phyloP scores from a whole-genome alignment of 2,329 filamentous ascomycete species.

The Penicillium fuscoglaucum region DNA sequence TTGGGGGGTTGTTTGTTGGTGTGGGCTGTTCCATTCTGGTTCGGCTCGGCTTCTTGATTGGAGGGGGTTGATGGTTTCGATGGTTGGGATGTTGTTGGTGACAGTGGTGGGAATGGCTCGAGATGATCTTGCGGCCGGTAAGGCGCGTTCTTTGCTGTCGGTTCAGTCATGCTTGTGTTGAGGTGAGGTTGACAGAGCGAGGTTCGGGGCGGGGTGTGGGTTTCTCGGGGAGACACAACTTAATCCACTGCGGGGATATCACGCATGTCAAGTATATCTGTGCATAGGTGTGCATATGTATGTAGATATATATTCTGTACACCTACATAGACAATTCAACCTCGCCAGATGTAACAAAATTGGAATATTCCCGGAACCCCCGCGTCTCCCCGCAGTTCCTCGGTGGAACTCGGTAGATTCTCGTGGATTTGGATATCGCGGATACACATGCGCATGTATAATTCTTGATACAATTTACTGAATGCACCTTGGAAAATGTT shows the following conservation, averaged over 20 bases:
- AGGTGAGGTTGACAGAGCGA: neutral
- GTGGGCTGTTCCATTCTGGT: slow-evolving; percentile 11
- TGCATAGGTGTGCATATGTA: neutral
- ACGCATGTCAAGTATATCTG: neutral
- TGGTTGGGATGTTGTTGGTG: neutral
- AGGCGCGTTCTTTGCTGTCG: neutral
- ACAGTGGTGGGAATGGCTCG: slow-evolving; percentile 3
- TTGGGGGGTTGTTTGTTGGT: neutral
- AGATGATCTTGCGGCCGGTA: slow-evolving; percentile 9
- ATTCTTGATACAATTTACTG: neutral
- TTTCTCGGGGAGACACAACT: slow-evolving; percentile 4
- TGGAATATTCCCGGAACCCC: neutral
- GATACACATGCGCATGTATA: neutral
- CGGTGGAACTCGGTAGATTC: slow-evolving; percentile 16
- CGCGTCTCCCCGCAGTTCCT: slow-evolving; percentile 8
- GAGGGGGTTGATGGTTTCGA: neutral
- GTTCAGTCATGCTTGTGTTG: slow-evolving; percentile 4
- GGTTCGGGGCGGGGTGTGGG: slow-evolving; percentile 4
- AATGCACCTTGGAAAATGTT: neutral
- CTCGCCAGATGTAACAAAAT: neutral
- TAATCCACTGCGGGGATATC: slow-evolving; percentile 10
- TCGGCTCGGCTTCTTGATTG: neutral
- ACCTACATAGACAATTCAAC: neutral
- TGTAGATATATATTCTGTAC: neutral
- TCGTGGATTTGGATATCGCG: slow-evolving; percentile 3